These are phyloP conservation scores for Hypoxylon fragiforme DNA, from an alignment of 495 filamentous ascomycete genomes.

Conservation along the genomic window DNA sequence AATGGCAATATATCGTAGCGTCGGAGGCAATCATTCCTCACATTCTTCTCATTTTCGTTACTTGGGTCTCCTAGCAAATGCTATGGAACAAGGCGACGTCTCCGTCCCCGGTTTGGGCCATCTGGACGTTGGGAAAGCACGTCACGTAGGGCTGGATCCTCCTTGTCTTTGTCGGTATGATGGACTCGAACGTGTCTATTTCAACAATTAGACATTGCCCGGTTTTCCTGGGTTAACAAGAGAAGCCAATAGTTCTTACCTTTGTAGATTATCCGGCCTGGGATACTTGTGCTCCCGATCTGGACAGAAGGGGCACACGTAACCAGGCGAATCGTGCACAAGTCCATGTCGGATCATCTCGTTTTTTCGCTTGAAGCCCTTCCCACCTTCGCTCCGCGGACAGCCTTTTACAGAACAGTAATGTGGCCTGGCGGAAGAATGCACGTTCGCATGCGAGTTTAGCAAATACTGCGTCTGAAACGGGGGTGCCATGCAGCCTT, in stretches of 20 bases:
- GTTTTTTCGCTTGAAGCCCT: slow-evolving; percentile 98
- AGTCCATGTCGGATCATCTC: slow-evolving; percentile 98
- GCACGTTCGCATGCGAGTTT: slow-evolving; percentile 97
- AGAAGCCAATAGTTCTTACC: slow-evolving; percentile 60
- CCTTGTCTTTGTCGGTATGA: slow-evolving; percentile 82
- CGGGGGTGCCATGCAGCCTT: slow-evolving; percentile 76
- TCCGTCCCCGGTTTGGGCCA: slow-evolving; percentile 79
- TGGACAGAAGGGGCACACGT: slow-evolving; percentile 95
- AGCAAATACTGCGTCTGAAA: slow-evolving; percentile 84
- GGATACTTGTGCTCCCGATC: slow-evolving; percentile 97
- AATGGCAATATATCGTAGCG: slow-evolving; percentile 33
- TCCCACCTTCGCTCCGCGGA: slow-evolving; percentile 77
- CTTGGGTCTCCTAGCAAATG: not conserved
- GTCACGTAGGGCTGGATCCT: slow-evolving; percentile 76
- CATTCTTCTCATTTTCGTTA: slow-evolving; percentile 20
- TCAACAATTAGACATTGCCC: slow-evolving; percentile 23
- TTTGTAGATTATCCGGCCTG: slow-evolving; percentile 94
- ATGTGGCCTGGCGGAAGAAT: slow-evolving; percentile 86
- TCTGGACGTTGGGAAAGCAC: slow-evolving; percentile 83
- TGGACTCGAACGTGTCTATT: slow-evolving; percentile 84
- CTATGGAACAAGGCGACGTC: slow-evolving; percentile 60
- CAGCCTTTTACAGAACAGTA: slow-evolving; percentile 86
- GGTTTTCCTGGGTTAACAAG: not conserved
- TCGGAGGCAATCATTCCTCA: slow-evolving; percentile 29
- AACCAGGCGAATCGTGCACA: slow-evolving; percentile 93